Evolutionary conservation across 164 flowering plant genomes (phyloP), one percentile per base, ranked within the genome.

Genomic region (Vitis amurensis): DNA sequence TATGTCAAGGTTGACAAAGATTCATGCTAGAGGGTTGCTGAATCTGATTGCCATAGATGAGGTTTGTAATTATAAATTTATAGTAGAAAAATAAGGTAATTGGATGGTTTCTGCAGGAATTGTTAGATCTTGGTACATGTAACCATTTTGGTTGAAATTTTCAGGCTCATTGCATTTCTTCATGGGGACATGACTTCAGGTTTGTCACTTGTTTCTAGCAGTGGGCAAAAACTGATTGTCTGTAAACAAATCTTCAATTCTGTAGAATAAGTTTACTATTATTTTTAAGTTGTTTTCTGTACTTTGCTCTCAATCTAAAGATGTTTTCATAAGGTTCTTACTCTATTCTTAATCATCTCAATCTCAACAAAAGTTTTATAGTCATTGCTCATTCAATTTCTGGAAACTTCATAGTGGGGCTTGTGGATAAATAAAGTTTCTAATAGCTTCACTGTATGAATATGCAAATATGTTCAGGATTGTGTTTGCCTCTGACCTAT

Each of bases 161-260:
- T 64, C 87, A 94, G 97, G 99, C 97, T 65, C 99, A 94, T 78
- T 94, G 97, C 81, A 81, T 94, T 66, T 94, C 99, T 63, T 44
- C 91, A 19, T 91, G 99, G 98, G 99, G 99, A 59, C 97, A 94
- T 77, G 99, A 94, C 71, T 94, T 94, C 85, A 91, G 99, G 98
- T 92, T 71, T 72, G 82, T 72, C 3, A 50, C 50, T 53, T 19
- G 11, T 9, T 71, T 61, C 3, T 11, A 44, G 4, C 12, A 50
- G 29, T 64, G 23, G n/a, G 31, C 55, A 63, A 53, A 2, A 37
- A 37, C 44, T 37, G 27, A 23, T 55, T n/a, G 44, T 55, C 17
- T 11, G 61, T 27, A 13, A 13, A 37, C 58, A 44, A 8, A 2
- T 15, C 15, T 44, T 55, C 60, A 53, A 19, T 6, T 66, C n/a